Percentiles rank a stretch among this genome's conserved stretches.
phyloP scores from a whole-genome alignment of 202 grass and related monocot species.

The Musa balbisiana region DNA sequence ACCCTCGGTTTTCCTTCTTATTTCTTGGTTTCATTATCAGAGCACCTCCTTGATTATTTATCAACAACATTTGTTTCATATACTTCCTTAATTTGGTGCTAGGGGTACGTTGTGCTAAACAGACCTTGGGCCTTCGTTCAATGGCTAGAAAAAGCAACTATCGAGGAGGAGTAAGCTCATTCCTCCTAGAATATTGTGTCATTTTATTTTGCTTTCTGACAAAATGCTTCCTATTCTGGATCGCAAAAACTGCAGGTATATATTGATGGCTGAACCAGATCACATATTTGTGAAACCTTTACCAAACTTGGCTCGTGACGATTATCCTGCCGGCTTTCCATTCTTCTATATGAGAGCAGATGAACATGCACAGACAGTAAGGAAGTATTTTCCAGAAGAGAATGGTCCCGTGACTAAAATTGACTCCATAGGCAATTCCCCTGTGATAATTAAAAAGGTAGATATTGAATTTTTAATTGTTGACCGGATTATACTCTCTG shows the following conservation, averaged over 20 bases:
- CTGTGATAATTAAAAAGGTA: conserved; percentile 98
- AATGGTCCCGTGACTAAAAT: conserved; percentile 64
- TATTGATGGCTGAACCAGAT: conserved; percentile 97
- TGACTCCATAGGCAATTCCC: conserved; percentile 93
- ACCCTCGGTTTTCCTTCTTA: background rate
- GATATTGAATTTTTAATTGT: background rate
- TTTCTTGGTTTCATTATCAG: background rate
- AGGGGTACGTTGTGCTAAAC: conserved; percentile 90
- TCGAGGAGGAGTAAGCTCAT: conserved; percentile 77
- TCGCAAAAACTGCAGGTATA: conserved; percentile 45
- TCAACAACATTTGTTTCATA: conserved; percentile 13
- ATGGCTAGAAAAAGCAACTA: conserved; percentile 75
- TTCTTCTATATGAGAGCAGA: conserved; percentile 92
- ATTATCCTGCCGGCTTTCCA: conserved; percentile 66
- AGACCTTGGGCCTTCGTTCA: conserved; percentile 96
- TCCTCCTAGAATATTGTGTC: background rate
- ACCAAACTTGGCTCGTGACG: conserved; percentile 64
- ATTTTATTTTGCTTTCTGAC: background rate
- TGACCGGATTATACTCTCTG: background rate
- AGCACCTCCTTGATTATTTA: background rate
- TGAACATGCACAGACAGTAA: conserved; percentile 64
- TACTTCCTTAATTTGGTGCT: conserved; percentile 26
- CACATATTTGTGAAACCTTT: conserved; percentile 89
- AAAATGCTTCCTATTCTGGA: conserved; percentile 7
- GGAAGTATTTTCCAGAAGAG: conserved; percentile 86